Conservation (phyloP, 2,329 filamentous ascomycete species). For the Apiospora malaysiana region DNA sequence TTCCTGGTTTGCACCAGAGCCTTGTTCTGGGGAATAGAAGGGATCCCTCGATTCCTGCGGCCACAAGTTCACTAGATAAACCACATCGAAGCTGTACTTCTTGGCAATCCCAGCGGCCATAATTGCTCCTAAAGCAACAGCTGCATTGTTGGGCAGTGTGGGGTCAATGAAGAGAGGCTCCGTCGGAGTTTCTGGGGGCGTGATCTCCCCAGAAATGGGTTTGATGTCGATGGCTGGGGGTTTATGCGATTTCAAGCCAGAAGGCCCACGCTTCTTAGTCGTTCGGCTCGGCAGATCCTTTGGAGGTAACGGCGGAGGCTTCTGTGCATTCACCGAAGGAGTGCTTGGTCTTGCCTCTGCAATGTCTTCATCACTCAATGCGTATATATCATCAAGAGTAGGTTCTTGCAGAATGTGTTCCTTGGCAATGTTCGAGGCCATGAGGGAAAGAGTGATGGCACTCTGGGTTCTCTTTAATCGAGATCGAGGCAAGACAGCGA, state of each 20-base stretch:
- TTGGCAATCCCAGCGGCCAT: constrained; percentile 61
- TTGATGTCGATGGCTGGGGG: constrained; percentile 26
- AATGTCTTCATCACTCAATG: constrained; percentile 63
- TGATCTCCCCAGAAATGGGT: constrained; percentile 32
- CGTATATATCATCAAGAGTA: constrained; percentile 58
- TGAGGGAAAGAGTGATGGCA: constrained; percentile 35
- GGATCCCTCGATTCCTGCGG: constrained; percentile 39
- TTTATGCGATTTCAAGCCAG: constrained; percentile 5
- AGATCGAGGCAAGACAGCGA: constrained; percentile 26
- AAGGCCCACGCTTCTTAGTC: constrained; percentile 21
- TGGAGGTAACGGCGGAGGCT: constrained; percentile 37
- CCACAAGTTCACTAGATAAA: constrained; percentile 66
- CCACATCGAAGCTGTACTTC: constrained; percentile 62
- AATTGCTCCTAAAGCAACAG: constrained; percentile 56
- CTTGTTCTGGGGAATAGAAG: constrained; percentile 28
- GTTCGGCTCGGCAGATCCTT: constrained; percentile 32
- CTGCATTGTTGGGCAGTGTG: constrained; percentile 31
- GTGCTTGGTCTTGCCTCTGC: constrained; percentile 49
- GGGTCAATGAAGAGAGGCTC: constrained; percentile 48
- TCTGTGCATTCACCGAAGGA: constrained; percentile 25
- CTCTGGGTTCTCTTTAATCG: constrained; percentile 36
- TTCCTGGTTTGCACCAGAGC: background rate
- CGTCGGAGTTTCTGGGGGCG: constrained; percentile 35
- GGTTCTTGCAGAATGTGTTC: constrained; percentile 55
- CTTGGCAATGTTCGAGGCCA: constrained; percentile 31